Base-by-base conservation (phyloP, 2,329 filamentous ascomycete species). In the Aspergillus alliaceus region DNA sequence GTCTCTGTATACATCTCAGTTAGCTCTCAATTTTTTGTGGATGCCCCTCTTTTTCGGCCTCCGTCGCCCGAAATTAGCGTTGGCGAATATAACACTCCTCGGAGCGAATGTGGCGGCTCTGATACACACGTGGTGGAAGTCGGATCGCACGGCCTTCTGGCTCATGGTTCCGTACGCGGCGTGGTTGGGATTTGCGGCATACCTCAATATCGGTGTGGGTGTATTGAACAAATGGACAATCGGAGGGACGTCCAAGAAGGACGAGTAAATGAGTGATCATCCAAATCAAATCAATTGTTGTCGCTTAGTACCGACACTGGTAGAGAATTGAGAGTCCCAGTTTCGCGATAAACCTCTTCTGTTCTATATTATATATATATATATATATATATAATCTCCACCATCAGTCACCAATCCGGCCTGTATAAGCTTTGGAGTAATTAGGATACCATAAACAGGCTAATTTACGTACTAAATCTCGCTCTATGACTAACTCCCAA, bases 1-100 rank as follows among this genome's bases (percentile, higher is more conserved):
- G 57, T 90, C 89, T 0, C 82, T 97, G 29, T 97, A 96, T 79
- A 90, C 90, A 2, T 80, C 92, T 58, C 93, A 97, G 76, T 86
- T 97, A 6, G 90, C 83, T 11, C 81, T 97, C 51, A 97, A 97
- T 73, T 80, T 96, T 29, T 75, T 88, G 53, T 98, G 91, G 91
- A 97, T 92, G 84, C 93, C 93, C 12, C 83, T 97, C 11, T 97
- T 97, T 83, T 97, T 96, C 71, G 83, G 84, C n/a, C 70, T 88
- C 51, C 87, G 88, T 62, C 84, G 85, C 15, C 91, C 92, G 1
- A 81, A 88, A 52, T 84, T 86, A 69, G 92, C 93, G 3, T 86
- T 90, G 6, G 82, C 83, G 27, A 90, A 97, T 71, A 88, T 96
- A 51, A 76, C 90, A 27, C 82, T 87, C 0, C 80, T 97, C 8